Evolutionary conservation across 2,329 filamentous ascomycete genomes (phyloP), one percentile per base, ranked within the genome.

Genomic region (Colletotrichum somersetense): DNA sequence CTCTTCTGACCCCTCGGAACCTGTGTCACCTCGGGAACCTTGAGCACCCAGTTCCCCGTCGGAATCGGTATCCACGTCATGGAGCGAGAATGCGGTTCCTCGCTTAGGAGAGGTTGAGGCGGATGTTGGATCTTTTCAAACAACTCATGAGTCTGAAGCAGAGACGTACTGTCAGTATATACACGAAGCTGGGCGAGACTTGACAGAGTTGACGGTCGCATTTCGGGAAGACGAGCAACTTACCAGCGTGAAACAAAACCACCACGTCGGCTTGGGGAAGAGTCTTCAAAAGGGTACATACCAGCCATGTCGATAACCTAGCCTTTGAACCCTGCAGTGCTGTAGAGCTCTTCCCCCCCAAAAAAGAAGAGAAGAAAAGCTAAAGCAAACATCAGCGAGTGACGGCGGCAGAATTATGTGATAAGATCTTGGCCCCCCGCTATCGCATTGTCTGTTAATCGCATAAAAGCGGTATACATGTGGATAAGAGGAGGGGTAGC

Each of bases 91-190:
- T 14, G 57, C 38, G 16, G 65, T 44, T 30, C 42, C 64, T 52
- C 65, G 64, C 40, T 72, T 74, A 8, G 73, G 73, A n/a, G 73
- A 74, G n/a, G 67, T 73, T 14, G 67, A 73, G 52, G 71, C 64
- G 30, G 67, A 73, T 20, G 58, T 48, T 46, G 71, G 58, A n/a
- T 74, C 73, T 74, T 63, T 57, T 18, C 20, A 40, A 61, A 63
- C 16, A 50, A 52, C n/a, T 42, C 46, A 52, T 72, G 65, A 68
- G 57, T 46, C 33, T 67, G 42, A 40, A 12, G n/a, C 16, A 33
- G 46, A 40, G 18, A 18, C 5, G 16, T 44, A 26, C 6, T 59
- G 53, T 72, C 58, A 72, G 69, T 5, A 57, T 57, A 4, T 12
- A 23, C 35, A 33, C 38, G 38, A 33, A 64, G 33, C 42, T 67